Conservation (phyloP, 78 protist species). For the Dictyostelium intermedium region DNA sequence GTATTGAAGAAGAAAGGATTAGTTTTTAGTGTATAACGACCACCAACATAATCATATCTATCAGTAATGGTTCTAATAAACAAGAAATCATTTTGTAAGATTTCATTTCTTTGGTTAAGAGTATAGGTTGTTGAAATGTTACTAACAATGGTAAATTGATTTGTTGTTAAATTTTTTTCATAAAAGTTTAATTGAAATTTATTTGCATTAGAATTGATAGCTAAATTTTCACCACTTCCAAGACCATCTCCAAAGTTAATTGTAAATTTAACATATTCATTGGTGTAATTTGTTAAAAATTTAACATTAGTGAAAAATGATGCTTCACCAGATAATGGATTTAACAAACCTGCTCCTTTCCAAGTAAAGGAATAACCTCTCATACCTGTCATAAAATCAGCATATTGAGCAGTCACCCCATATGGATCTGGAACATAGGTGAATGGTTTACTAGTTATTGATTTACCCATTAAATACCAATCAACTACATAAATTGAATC, state of each 20-base stretch:
- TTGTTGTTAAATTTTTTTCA: neutral
- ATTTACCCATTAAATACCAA: neutral
- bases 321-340: neutral
- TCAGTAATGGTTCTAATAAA: neutral
- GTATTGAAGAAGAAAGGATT: neutral
- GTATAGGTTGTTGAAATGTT: neutral
- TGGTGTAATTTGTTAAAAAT: neutral
- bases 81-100: neutral
- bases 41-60: neutral
- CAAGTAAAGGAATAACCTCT: neutral
- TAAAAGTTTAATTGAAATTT: no score
- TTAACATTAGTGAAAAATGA: neutral
- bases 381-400: neutral
- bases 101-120: neutral
- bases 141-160: no score
- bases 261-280: neutral
- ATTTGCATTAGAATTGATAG: neutral
- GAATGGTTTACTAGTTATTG: neutral
- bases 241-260: neutral
- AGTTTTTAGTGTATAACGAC: neutral
- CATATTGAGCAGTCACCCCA: neutral
- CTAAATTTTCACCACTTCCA: neutral
- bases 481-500: neutral
- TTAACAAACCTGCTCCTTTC: neutral
- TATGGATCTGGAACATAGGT: neutral